Base-by-base conservation (phyloP, 805 yeast genomes). In the Phaffomyces opuntiae region DNA sequence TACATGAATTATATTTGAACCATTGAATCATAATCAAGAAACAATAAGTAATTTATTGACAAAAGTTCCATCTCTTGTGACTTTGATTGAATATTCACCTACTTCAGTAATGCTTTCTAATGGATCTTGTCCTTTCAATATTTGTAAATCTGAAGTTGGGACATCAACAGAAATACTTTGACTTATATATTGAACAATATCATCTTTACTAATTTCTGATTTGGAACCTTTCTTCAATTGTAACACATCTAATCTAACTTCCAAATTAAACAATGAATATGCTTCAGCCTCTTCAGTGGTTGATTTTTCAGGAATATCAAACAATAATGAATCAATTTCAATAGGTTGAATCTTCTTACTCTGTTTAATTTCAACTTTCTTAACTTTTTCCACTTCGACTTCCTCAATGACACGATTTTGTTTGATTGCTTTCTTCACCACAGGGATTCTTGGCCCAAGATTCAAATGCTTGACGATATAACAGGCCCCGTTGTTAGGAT, bases 401-500 rank as follows among this genome's bases (percentile, higher is more conserved):
- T 47, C 43, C 24, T 26, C 40, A 31, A 27, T 40, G 1, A 45
- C 38, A 7, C 42, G 41, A 39, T 47, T 41, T 42, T 21, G 24
- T 6, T 43, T 54, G 12, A 41, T 19, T 4, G 50, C 53, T 32
- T 43, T 54, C 53, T 52, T 51, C 26, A 55, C 61, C 16, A 58
- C 59, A 14, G 61, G 60, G 19, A 59, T 56, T 17, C 41, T 52
- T 46, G 63, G 63, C 3, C 54, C 56, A 19, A 53, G 46, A 11
- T 51, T 53, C 7, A 49, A 19, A 34, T 48, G 49, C 32, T 56
- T 56, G 21, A 73, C 60, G 21, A 87, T 72, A 57, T 87, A 89
- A 17, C 78, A 74, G 4, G 96, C 96, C 38, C 87, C 85, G 56
- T 86, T 81, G 49, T 69, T 56, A 38, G 78, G 77, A 56, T 87